Evolutionary conservation across 1,139 yeast genomes (phyloP).

Genomic region (Wickerhamomyces sp.): DNA sequence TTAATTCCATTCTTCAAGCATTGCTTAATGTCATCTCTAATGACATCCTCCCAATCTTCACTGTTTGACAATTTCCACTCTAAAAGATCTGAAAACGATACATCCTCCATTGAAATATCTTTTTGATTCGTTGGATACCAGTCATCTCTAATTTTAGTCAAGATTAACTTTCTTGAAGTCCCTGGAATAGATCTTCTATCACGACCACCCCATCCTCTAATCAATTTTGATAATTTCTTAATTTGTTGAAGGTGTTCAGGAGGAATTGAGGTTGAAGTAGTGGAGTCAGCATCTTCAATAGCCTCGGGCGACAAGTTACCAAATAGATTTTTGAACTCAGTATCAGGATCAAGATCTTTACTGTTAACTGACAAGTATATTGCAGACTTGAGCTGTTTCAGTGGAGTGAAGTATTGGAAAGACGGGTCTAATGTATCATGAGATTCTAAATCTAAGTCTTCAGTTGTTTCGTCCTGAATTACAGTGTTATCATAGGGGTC

Average conservation of each 20-base stretch:
- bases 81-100: slow-evolving; percentile 37
- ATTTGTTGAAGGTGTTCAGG: slow-evolving; percentile 67
- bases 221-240: slow-evolving; percentile 54
- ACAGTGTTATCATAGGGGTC: slow-evolving; percentile 26
- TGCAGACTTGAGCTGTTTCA: slow-evolving; percentile 30
- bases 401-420: slow-evolving; percentile 43
- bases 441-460: slow-evolving; percentile 27
- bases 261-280: slow-evolving; percentile 46
- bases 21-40: slow-evolving; percentile 40
- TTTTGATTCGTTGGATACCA: slow-evolving; percentile 73
- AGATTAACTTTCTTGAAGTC: slow-evolving; percentile 56
- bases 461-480: slow-evolving; percentile 23
- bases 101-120: slow-evolving; percentile 59
- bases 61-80: slow-evolving; percentile 35
- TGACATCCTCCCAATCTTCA: slow-evolving; percentile 44
- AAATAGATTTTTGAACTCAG: slow-evolving; percentile 68
- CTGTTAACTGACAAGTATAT: slow-evolving; percentile 38
- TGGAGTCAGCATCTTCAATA: slow-evolving; percentile 67
- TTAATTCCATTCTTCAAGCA: slow-evolving; percentile 47
- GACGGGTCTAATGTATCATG: slow-evolving; percentile 33
- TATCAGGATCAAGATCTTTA: slow-evolving; percentile 71
- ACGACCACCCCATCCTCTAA: slow-evolving; percentile 81
- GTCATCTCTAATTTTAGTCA: slow-evolving; percentile 75
- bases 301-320: slow-evolving; percentile 70
- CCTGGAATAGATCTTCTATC: slow-evolving; percentile 71